Evolutionary conservation across 495 filamentous ascomycete species (phyloP), one percentile per base, ranked within the genome.

Genomic region (Hypoxylon crocopeplum): DNA sequence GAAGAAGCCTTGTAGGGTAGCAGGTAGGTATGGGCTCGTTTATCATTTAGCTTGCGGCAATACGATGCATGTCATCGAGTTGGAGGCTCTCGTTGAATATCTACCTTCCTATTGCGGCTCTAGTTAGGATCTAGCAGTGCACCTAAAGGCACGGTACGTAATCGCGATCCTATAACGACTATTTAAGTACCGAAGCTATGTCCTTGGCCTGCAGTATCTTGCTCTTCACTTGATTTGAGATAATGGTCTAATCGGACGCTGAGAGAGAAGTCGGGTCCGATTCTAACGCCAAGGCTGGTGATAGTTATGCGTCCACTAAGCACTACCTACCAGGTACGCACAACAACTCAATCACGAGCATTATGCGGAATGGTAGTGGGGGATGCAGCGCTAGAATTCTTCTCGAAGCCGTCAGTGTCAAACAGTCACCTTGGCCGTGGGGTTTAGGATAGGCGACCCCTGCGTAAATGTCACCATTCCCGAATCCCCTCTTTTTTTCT

Each of bases 321-420:
- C 57, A 55, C 44, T 24, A 42, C 32, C 17, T 40, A 19, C n/a
- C 5, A 40, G 16, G 16, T 40, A 40, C 13, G 44, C 29, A 24
- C 44, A 4, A 39, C 10, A 59, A 12, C 17, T 37, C 29, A 15
- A 11, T 48, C 11, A 16, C 40, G 22, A 44, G n/a, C n/a, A 11
- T 17, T 13, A 15, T 17, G 20, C 20, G 53, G 42, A 15, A 45
- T n/a, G 34, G 32, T 52, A 34, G 48, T 47, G 52, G 59, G 47
- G 49, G n/a, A 34, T 21, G 20, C 5, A 11, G 32, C 59, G 54
- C 60, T 64, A 59, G 60, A 64, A 64, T 46, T 48, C 36, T 64
- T 64, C 60, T 64, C 48, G 60, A 64, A 64, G 42, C 41, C 48
- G 30, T 45, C 37, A 25, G 20, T 42, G 22, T 47, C 47, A 19